Percentiles rank a stretch among this genome's conserved stretches.
Conservation (phyloP, 164 flowering plant genomes). For the Vitis vinifera region DNA sequence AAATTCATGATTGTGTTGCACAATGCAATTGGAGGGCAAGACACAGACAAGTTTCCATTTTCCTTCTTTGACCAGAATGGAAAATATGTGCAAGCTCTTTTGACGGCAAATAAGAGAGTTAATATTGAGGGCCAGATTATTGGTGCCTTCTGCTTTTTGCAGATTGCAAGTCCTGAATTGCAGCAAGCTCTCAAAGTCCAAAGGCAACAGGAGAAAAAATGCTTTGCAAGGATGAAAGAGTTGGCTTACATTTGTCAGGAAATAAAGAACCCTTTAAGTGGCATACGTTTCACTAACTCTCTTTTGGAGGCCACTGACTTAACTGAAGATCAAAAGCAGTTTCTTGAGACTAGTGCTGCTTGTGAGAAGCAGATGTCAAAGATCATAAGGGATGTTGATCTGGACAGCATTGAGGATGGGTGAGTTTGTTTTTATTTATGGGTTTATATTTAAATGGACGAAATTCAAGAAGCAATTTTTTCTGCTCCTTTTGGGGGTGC, state of each 20-base stretch:
- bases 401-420: conserved; percentile 81
- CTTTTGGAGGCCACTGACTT: conserved; percentile 76
- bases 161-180: conserved; percentile 86
- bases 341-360: conserved; percentile 86
- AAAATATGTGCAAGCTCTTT: conserved; percentile 76
- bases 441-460: neutral
- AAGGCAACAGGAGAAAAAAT: conserved; percentile 70
- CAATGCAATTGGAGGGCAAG: conserved; percentile 84
- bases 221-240: conserved; percentile 77
- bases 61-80: conserved; percentile 74
- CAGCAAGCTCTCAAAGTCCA: conserved; percentile 78
- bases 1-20: conserved; percentile 91
- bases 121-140: conserved; percentile 70
- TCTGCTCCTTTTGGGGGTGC: no score
- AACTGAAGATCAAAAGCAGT: conserved; percentile 88
- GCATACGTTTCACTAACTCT: conserved; percentile 76
- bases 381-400: conserved; percentile 67
- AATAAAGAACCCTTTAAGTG: conserved; percentile 83
- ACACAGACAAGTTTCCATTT: conserved; percentile 75
- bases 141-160: conserved; percentile 96
- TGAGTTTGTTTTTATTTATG: conserved; percentile 26
- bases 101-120: conserved; percentile 92
- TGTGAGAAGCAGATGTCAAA: conserved; percentile 92
- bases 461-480: no score
- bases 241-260: conserved; percentile 91